Evolutionary conservation across 2,329 filamentous ascomycete genomes (phyloP).

Genomic region (Cladosporium cucumerinum): DNA sequence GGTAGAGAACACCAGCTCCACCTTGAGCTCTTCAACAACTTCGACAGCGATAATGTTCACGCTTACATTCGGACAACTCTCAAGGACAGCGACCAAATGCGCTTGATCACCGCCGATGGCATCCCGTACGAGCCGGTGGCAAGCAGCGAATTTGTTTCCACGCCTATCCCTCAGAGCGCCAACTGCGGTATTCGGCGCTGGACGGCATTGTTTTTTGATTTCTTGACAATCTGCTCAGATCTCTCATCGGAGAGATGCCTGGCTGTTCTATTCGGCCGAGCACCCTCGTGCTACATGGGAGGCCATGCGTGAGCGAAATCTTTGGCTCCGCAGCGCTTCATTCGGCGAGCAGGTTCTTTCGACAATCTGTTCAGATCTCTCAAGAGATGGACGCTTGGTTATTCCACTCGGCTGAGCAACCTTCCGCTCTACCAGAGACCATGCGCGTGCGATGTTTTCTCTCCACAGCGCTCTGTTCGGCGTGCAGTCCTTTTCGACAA

Average conservation of each 20-base stretch:
- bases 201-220: slow-evolving; percentile 22
- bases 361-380: not conserved
- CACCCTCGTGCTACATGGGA: not conserved
- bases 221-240: not conserved
- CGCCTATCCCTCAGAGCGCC: slow-evolving; percentile 31
- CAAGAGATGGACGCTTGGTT: not conserved
- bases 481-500: not conserved
- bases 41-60: slow-evolving; percentile 35
- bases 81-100: slow-evolving; percentile 37
- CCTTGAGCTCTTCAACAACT: slow-evolving; percentile 42
- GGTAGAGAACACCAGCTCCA: not conserved
- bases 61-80: slow-evolving; percentile 42
- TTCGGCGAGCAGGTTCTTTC: not conserved
- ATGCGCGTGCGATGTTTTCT: no score
- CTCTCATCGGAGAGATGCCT: not conserved
- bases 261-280: no score
- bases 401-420: not conserved
- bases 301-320: not conserved
- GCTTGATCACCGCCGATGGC: slow-evolving; percentile 41
- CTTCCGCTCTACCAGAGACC: no score
- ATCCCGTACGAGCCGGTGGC: slow-evolving; percentile 38
- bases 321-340: not conserved
- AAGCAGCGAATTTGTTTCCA: slow-evolving; percentile 23
- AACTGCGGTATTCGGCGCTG: slow-evolving; percentile 38
- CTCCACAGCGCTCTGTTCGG: not conserved